phyloP scores from a whole-genome alignment of 2,329 filamentous ascomycete species.

The Aspergillus neotritici region DNA sequence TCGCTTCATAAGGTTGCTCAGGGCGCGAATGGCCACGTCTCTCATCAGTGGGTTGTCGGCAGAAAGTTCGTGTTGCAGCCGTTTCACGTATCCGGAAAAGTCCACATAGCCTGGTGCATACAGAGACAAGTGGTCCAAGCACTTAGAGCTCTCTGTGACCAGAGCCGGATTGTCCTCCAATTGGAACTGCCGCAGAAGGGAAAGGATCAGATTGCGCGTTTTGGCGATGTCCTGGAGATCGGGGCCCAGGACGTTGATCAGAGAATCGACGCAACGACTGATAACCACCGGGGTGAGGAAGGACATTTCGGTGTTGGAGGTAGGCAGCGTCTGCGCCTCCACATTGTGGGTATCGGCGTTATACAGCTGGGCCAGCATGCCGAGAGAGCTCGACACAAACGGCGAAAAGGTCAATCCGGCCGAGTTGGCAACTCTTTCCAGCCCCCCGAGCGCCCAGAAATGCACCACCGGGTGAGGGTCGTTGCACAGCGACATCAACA shows the following conservation, averaged over 20 bases:
- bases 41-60: slow-evolving; percentile 64
- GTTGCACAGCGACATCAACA: slow-evolving; percentile 94
- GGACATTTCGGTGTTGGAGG: slow-evolving; percentile 86
- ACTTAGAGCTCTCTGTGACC: slow-evolving; percentile 70
- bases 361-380: slow-evolving; percentile 91
- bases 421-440: slow-evolving; percentile 81
- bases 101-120: slow-evolving; percentile 87
- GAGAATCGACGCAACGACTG: slow-evolving; percentile 82
- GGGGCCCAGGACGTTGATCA: slow-evolving; percentile 92
- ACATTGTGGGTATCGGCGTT: slow-evolving; percentile 85
- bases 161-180: slow-evolving; percentile 66
- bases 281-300: slow-evolving; percentile 76
- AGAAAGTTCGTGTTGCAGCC: slow-evolving; percentile 71
- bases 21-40: slow-evolving; percentile 75
- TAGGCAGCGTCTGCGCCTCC: slow-evolving; percentile 70
- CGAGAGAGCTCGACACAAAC: slow-evolving; percentile 83
- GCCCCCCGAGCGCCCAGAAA: slow-evolving; percentile 88
- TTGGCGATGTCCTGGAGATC: slow-evolving; percentile 90
- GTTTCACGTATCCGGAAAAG: slow-evolving; percentile 74
- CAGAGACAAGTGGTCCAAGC: slow-evolving; percentile 82
- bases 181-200: slow-evolving; percentile 75
- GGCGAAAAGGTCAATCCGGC: slow-evolving; percentile 87
- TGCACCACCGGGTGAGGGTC: slow-evolving; percentile 94
- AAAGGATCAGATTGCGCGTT: slow-evolving; percentile 86
- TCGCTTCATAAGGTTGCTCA: slow-evolving; percentile 93